Conservation (phyloP, 2,329 filamentous ascomycete species). For the Mollisiaceae sp. region DNA sequence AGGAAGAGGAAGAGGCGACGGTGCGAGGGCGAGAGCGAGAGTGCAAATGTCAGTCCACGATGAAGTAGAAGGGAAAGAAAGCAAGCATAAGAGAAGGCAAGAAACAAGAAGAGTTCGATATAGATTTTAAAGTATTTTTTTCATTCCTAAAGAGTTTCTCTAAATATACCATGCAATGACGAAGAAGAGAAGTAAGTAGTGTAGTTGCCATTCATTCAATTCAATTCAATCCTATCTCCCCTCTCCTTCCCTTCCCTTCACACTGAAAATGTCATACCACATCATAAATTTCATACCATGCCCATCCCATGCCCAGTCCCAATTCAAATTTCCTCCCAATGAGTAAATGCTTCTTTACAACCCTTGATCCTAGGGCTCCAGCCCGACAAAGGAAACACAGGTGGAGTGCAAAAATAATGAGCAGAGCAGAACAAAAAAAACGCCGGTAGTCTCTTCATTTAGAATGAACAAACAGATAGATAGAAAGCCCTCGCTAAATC, state of each 20-base stretch:
- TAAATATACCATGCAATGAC: not conserved
- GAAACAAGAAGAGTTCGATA: not conserved
- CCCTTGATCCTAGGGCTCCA: not conserved
- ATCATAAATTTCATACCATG: not conserved
- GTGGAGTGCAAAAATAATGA: not conserved
- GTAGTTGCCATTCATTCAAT: not conserved
- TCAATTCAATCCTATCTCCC: not conserved
- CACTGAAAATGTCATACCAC: not conserved
- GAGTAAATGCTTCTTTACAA: not conserved
- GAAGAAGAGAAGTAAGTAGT: not conserved
- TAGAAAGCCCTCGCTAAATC: conserved; percentile 28
- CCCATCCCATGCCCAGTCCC: not conserved
- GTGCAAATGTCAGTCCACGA: no score
- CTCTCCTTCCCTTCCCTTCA: no score
- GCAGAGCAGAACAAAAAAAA: conserved; percentile 1
- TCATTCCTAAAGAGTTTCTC: not conserved
- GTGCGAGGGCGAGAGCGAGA: no score
- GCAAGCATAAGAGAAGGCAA: no score
- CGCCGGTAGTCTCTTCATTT: conserved; percentile 13
- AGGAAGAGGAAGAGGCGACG: no score
- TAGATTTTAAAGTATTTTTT: not conserved
- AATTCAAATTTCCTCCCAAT: not conserved
- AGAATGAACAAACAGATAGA: conserved; percentile 7
- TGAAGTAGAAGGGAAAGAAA: no score
- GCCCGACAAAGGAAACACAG: conserved; percentile 13